Conservation (phyloP, 108 stramenopile species). For the Pseudonitzschia multistriata region DNA sequence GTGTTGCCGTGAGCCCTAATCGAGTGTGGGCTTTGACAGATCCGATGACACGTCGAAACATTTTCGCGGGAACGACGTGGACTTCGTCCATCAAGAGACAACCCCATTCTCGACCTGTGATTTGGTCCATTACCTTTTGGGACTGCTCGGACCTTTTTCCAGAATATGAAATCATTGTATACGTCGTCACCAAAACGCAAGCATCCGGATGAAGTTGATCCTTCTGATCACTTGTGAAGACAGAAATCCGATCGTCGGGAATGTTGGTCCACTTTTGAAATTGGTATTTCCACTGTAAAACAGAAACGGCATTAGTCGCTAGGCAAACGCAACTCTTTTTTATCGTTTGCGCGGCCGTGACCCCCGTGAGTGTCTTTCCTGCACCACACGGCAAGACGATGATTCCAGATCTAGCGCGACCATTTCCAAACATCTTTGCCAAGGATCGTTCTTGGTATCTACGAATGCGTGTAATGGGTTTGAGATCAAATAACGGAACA, state of each 20-base stretch:
- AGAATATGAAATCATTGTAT: constrained; percentile 92
- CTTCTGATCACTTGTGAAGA: constrained; percentile 94
- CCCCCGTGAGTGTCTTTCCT: constrained; percentile 97
- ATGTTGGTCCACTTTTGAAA: constrained; percentile 92
- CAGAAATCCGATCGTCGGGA: constrained; percentile 83
- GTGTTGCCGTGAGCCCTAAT: constrained; percentile 96
- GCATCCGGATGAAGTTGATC: constrained; percentile 88
- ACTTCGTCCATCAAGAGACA: constrained; percentile 98
- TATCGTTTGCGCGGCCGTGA: constrained; percentile 97
- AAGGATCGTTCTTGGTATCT: constrained; percentile 93
- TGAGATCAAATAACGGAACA: constrained; percentile 88
- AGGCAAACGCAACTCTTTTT: constrained; percentile 92
- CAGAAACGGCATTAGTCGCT: constrained; percentile 95
- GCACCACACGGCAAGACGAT: constrained; percentile 99
- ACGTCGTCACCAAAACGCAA: constrained; percentile 94
- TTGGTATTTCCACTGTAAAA: constrained; percentile 97
- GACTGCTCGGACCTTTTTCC: constrained; percentile 87
- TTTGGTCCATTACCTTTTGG: constrained; percentile 87
- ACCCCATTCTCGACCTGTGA: constrained; percentile 96
- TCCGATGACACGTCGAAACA: constrained; percentile 92
- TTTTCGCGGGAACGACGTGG: constrained; percentile 94
- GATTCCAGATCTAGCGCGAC: constrained; percentile 96
- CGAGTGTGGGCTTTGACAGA: constrained; percentile 96
- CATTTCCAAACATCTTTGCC: constrained; percentile 99
- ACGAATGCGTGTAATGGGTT: constrained; percentile 92